Evolutionary conservation across 306 rosid species (phyloP), one percentile per base, ranked within the genome.

Genomic region (Prunus dulcis): DNA sequence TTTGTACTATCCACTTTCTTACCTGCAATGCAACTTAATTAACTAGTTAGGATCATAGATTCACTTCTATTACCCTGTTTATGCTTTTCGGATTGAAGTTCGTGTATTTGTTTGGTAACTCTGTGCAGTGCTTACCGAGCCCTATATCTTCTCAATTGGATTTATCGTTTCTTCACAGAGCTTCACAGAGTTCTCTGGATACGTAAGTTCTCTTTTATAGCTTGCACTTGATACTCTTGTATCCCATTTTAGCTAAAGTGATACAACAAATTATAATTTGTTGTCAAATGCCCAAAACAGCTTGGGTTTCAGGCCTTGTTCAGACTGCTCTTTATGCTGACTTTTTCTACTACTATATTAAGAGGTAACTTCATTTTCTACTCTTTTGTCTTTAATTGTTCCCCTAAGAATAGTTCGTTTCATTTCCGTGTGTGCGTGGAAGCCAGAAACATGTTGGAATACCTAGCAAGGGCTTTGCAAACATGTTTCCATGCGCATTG

Each of bases 311-410:
- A 43, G 88, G 88, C 49, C 80, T 84, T 7, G 67, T 85, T 41
- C 88, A 85, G 71, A 85, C 88, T 15, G 82, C 80, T 72, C 78
- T 85, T 22, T 85, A 82, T 76, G 86, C 84, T 0, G 85, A 81
- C 76, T 81, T 81, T 38, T 85, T 81, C 82, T 81, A 85, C 79
- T 78, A 81, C 73, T 85, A 85, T 61, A 19, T 72, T 19, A 53
- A 82, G 57, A 85, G 88, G 88, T 85, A 74, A 32, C 13, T 69
- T 10, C 3, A 60, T 22, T 47, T 22, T 47, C 38, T 12, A 51
- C 14, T 47, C 49, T 25, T 14, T 3, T 25, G 19, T n/a, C 30
- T n/a, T 13, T 34, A 15, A 32, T 20, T 72, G 51, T 19, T 8
- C 12, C 32, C 57, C 0, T 23, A 9, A 43, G 25, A 56, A 17